phyloP scores from a whole-genome alignment of 352 stramenopile genomes.

The Phytophthora constricta region DNA sequence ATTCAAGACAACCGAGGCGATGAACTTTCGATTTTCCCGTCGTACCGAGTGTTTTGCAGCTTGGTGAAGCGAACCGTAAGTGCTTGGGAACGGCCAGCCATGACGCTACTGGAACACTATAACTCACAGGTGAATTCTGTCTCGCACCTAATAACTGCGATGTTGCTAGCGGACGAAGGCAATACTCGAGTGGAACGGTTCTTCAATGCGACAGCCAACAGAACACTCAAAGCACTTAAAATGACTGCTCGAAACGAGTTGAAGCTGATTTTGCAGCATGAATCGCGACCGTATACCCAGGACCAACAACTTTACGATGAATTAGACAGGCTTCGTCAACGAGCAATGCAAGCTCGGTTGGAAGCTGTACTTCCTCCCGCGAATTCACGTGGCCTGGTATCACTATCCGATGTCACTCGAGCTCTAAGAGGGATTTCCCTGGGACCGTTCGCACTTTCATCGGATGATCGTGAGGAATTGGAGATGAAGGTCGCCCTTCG shows the following conservation, averaged over 20 bases:
- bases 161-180: constrained; percentile 10
- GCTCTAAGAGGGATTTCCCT: constrained; percentile 14
- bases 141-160: constrained; percentile 25
- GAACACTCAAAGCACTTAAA: constrained; percentile 16
- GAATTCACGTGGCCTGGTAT: constrained; percentile 22
- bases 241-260: constrained; percentile 21
- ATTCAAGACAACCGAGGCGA: constrained; percentile 30
- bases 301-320: constrained; percentile 34
- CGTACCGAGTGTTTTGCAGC: constrained; percentile 40
- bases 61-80: constrained; percentile 39
- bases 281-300: constrained; percentile 51
- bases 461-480: constrained; percentile 41
- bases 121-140: constrained; percentile 22
- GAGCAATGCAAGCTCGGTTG: constrained; percentile 25
- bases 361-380: constrained; percentile 11
- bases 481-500: constrained; percentile 47
- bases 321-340: constrained; percentile 33
- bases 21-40: constrained; percentile 37
- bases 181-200: constrained; percentile 27
- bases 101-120: constrained; percentile 38
- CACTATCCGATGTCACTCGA: constrained; percentile 19
- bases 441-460: constrained; percentile 21
- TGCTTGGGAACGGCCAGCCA: constrained; percentile 37
- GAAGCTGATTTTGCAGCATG: constrained; percentile 25
- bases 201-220: constrained; percentile 18